Percentiles rank a stretch among this genome's conserved stretches.
Evolutionary conservation across 106 monocot species (phyloP).

Genomic region (Platanthera zijinensis): DNA sequence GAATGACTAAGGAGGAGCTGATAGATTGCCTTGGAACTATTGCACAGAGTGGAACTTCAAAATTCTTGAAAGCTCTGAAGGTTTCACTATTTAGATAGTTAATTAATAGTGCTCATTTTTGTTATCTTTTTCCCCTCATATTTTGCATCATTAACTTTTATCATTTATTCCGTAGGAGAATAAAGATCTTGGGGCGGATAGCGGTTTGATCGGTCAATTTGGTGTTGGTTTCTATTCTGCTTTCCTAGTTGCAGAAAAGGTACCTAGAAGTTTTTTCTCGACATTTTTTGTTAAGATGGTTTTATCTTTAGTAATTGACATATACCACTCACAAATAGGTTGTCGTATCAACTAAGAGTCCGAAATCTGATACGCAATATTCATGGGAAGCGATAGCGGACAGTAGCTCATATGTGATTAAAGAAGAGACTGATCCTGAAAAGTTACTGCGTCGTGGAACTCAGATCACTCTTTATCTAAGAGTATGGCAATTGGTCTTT

Average conservation of each 20-base stretch:
- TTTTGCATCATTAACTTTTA: background rate
- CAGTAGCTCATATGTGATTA: slow-evolving; percentile 85
- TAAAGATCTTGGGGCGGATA: slow-evolving; percentile 87
- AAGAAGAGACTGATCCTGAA: slow-evolving; percentile 87
- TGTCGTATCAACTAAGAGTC: slow-evolving; percentile 92
- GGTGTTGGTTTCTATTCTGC: slow-evolving; percentile 99
- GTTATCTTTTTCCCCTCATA: background rate
- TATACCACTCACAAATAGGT: slow-evolving; percentile 36
- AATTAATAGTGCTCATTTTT: background rate
- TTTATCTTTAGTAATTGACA: slow-evolving; percentile 1
- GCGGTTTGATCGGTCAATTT: slow-evolving; percentile 95
- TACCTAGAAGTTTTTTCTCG: slow-evolving; percentile 8
- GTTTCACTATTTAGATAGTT: slow-evolving; percentile 16
- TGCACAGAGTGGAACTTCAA: slow-evolving; percentile 97
- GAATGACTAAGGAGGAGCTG: slow-evolving; percentile 94
- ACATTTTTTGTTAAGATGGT: background rate
- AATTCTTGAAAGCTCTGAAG: slow-evolving; percentile 90
- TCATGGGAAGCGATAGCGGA: slow-evolving; percentile 95
- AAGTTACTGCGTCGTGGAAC: slow-evolving; percentile 72
- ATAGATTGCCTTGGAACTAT: slow-evolving; percentile 97
- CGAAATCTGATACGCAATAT: slow-evolving; percentile 93
- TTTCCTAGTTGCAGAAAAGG: slow-evolving; percentile 94
- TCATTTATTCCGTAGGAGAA: slow-evolving; percentile 52
- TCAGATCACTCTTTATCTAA: slow-evolving; percentile 76
- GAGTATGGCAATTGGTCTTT: slow-evolving; percentile 28